Evolutionary conservation across 371 early-diverging fungal genomes (phyloP).

Genomic region (Zancudomyces culisetae): DNA sequence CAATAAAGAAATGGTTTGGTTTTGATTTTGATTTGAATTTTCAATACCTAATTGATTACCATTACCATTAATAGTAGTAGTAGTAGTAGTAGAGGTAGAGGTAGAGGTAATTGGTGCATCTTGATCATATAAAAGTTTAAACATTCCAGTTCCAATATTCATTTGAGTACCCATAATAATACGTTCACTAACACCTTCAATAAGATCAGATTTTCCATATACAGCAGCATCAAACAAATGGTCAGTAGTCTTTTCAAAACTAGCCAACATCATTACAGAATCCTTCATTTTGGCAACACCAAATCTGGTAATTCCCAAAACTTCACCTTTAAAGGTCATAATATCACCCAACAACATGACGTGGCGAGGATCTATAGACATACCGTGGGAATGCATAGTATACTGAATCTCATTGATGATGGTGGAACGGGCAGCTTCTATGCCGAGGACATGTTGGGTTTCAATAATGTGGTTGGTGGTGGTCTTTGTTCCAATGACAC

Average conservation of each 20-base stretch:
- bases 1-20: background rate
- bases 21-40: background rate
- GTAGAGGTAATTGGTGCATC: no score
- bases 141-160: constrained; percentile 92
- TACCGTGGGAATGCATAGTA: constrained; percentile 83
- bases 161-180: constrained; percentile 98
- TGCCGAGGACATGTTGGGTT: constrained; percentile 79
- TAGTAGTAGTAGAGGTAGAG: background rate
- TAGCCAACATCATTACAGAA: constrained; percentile 97
- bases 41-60: background rate
- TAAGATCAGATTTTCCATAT: constrained; percentile 75
- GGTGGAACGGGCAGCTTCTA: constrained; percentile 86
- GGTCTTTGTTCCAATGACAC: constrained; percentile 64
- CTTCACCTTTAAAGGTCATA: constrained; percentile 98
- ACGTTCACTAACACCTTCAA: constrained; percentile 95
- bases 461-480: constrained; percentile 93
- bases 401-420: constrained; percentile 65
- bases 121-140: constrained; percentile 37
- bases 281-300: constrained; percentile 99
- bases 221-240: constrained; percentile 97
- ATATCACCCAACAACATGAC: constrained; percentile 96
- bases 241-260: constrained; percentile 99
- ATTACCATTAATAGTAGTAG: background rate
- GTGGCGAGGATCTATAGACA: constrained; percentile 96
- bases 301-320: constrained; percentile 96